These are phyloP conservation scores for Colletotrichum aenigma DNA, from an alignment of 2,329 filamentous ascomycete species.

Conservation along the genomic window DNA sequence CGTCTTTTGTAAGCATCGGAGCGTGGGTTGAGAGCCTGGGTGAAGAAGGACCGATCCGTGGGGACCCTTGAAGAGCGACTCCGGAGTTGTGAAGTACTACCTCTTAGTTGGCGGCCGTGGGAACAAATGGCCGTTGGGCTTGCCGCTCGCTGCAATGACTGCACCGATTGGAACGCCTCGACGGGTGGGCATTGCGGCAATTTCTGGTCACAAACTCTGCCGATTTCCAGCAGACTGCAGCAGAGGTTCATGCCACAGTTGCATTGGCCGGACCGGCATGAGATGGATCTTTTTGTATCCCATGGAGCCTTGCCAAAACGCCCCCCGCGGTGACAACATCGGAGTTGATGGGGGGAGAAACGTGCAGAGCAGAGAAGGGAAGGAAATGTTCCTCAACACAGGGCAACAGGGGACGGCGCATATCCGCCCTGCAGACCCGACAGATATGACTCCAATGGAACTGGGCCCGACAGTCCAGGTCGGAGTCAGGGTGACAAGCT, in stretches of 20 bases:
- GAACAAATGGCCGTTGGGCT: constrained; percentile 1
- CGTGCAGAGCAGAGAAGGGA: not conserved
- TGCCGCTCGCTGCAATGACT: not conserved
- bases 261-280: constrained; percentile 14
- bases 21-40: not conserved
- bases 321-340: constrained; percentile 5
- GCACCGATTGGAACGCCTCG: constrained; percentile 20
- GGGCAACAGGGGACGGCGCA: not conserved
- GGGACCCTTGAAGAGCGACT: not conserved
- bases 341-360: not conserved
- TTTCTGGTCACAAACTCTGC: constrained; percentile 14
- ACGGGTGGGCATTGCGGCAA: constrained; percentile 18
- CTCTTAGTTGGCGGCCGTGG: not conserved
- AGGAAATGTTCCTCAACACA: not conserved
- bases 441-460: constrained; percentile 13
- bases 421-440: constrained; percentile 12
- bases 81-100: not conserved
- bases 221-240: constrained; percentile 9
- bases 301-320: constrained; percentile 1
- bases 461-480: constrained; percentile 5
- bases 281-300: constrained; percentile 2
- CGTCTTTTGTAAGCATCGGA: not conserved
- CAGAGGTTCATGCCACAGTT: constrained; percentile 15
- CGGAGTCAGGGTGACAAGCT: constrained; percentile 1
- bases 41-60: constrained; percentile 9